These are phyloP conservation scores for Apostasia ramifera DNA, from an alignment of 106 monocot genomes.

Conservation along the genomic window DNA sequence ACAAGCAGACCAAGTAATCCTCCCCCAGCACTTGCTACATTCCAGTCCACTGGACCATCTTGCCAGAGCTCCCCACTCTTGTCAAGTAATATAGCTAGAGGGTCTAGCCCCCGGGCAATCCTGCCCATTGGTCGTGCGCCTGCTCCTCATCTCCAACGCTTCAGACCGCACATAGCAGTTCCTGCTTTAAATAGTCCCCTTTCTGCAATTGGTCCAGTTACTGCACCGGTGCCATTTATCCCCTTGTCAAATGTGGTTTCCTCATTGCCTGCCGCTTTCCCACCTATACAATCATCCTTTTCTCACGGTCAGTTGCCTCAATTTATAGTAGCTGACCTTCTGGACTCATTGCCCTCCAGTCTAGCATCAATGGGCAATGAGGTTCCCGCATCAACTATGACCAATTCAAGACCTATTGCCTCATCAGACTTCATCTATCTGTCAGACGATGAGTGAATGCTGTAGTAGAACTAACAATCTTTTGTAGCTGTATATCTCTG, in stretches of 20 bases:
- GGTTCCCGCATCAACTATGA: neutral
- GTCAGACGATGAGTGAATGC: slow-evolving; percentile 21
- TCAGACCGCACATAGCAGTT: slow-evolving; percentile 8
- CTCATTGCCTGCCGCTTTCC: neutral
- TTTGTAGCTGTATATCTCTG: too few species aligned
- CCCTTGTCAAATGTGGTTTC: neutral
- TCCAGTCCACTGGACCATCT: neutral
- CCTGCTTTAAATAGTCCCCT: neutral
- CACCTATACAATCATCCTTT: neutral
- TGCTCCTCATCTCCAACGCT: slow-evolving; percentile 59
- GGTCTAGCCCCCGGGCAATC: slow-evolving; percentile 6
- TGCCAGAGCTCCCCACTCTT: slow-evolving; percentile 4
- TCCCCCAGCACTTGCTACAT: neutral
- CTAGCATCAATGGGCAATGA: slow-evolving; percentile 1
- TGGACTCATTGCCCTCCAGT: neutral
- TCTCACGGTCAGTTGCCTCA: slow-evolving; percentile 1
- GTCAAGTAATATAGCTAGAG: slow-evolving; percentile 1
- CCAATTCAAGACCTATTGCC: neutral
- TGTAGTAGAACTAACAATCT: too few species aligned
- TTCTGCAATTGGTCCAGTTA: neutral
- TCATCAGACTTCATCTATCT: slow-evolving; percentile 17
- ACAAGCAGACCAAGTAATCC: neutral
- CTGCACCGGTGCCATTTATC: neutral
- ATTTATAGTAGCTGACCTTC: neutral
- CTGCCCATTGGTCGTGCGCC: slow-evolving; percentile 36